These are phyloP conservation scores for Huntiella bhutanensis DNA, from an alignment of 2,329 filamentous ascomycete genomes.

Conservation along the genomic window DNA sequence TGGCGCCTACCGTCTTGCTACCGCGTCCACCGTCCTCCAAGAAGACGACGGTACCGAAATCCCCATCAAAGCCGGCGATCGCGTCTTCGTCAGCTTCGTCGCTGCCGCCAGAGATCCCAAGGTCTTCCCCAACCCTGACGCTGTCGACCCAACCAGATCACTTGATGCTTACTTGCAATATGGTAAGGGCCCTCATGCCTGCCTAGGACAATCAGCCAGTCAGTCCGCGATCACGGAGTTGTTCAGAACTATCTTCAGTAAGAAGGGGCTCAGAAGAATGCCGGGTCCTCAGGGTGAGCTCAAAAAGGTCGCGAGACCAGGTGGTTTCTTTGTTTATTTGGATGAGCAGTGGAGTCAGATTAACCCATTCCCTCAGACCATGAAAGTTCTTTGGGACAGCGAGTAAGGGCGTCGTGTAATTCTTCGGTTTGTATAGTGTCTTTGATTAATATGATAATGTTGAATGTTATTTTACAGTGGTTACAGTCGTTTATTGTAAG, in stretches of 20 bases:
- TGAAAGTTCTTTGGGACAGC: conserved; percentile 34
- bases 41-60: conserved; percentile 31
- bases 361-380: conserved; percentile 29
- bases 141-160: conserved; percentile 43
- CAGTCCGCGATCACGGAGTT: conserved; percentile 46
- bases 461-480: no score
- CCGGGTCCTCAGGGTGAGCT: conserved; percentile 45
- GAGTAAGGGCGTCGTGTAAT: conserved; percentile 6
- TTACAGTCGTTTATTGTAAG: no score
- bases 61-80: conserved; percentile 34
- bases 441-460: no score
- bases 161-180: conserved; percentile 46
- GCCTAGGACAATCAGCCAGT: conserved; percentile 40
- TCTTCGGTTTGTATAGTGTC: no score
- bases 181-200: conserved; percentile 41
- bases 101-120: conserved; percentile 34
- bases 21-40: conserved; percentile 23
- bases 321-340: conserved; percentile 41
- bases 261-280: conserved; percentile 40
- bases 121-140: conserved; percentile 41
- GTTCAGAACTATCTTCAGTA: conserved; percentile 44
- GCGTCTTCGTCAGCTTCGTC: conserved; percentile 45
- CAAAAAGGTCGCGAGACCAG: conserved; percentile 41
- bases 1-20: conserved; percentile 38
- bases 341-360: conserved; percentile 41